Conservation (phyloP, 2,329 filamentous ascomycete genomes). For the Albifimbria verrucaria region DNA sequence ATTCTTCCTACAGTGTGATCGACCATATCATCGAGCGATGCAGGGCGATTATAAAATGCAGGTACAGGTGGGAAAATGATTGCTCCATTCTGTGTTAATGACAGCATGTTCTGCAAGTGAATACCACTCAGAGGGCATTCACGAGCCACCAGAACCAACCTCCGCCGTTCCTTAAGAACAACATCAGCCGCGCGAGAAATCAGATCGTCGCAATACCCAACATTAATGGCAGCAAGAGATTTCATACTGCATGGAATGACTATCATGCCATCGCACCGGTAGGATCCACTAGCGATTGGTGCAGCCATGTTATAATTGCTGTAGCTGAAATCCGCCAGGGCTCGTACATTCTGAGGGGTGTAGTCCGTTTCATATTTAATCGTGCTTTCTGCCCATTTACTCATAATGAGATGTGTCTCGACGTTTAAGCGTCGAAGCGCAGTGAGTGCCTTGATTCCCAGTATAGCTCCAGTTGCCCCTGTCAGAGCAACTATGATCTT, state of each 20-base stretch:
- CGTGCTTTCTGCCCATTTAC: constrained; percentile 5
- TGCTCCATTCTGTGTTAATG: constrained; percentile 30
- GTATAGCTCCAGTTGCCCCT: constrained; percentile 4
- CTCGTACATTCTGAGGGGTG: background rate
- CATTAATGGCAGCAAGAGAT: constrained; percentile 37
- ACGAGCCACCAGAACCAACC: constrained; percentile 34
- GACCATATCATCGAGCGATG: constrained; percentile 34
- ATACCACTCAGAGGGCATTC: constrained; percentile 44
- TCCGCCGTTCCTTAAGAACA: constrained; percentile 38
- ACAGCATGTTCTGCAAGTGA: constrained; percentile 42
- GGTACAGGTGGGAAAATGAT: constrained; percentile 41
- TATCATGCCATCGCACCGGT: constrained; percentile 38
- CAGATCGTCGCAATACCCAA: constrained; percentile 40
- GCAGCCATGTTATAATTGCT: constrained; percentile 6
- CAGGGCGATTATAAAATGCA: constrained; percentile 38
- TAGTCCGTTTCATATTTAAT: constrained; percentile 7
- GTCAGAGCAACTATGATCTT: constrained; percentile 8
- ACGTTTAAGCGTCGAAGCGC: constrained; percentile 4
- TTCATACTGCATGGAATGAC: constrained; percentile 45
- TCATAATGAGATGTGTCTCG: constrained; percentile 6
- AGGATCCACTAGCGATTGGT: constrained; percentile 5
- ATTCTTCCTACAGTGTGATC: constrained; percentile 42
- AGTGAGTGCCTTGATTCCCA: constrained; percentile 6
- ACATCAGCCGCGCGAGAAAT: constrained; percentile 44
- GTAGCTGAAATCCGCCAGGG: constrained; percentile 3